Percentiles rank a stretch among this genome's conserved stretches.
Conservation (phyloP, 2,329 filamentous ascomycete genomes). For the Penicillium sp. region DNA sequence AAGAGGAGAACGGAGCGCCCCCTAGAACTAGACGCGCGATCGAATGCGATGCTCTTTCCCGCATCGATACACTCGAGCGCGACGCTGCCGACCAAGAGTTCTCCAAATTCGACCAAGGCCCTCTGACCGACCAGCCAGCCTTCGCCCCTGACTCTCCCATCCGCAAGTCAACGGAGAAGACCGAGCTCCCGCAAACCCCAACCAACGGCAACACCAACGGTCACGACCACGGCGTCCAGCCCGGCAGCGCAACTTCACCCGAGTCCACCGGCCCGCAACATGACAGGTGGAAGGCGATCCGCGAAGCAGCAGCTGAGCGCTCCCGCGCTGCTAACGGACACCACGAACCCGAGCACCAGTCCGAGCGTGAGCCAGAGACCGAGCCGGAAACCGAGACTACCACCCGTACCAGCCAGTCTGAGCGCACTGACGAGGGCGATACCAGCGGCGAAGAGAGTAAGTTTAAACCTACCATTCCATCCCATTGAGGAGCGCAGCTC, state of each 20-base stretch:
- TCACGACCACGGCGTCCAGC: slow-evolving; percentile 5
- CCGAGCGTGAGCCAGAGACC: slow-evolving; percentile 55
- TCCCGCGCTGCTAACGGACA: background rate
- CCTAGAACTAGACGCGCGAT: slow-evolving; percentile 51
- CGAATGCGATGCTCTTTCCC: slow-evolving; percentile 59
- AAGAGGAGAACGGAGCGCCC: slow-evolving; percentile 28
- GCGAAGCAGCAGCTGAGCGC: slow-evolving; percentile 77
- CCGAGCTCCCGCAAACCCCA: slow-evolving; percentile 16
- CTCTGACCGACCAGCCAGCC: slow-evolving; percentile 80
- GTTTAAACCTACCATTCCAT: slow-evolving; percentile 39
- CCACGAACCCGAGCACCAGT: background rate
- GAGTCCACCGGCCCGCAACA: slow-evolving; percentile 36
- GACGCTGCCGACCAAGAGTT: slow-evolving; percentile 53
- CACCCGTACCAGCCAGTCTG: slow-evolving; percentile 55
- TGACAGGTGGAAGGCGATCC: slow-evolving; percentile 94
- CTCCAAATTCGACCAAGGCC: slow-evolving; percentile 81
- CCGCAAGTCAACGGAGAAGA: slow-evolving; percentile 18
- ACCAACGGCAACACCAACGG: slow-evolving; percentile 16
- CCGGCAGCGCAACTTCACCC: slow-evolving; percentile 8
- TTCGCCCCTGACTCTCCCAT: slow-evolving; percentile 64
- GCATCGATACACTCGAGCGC: slow-evolving; percentile 56
- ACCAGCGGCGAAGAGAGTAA: slow-evolving; percentile 94
- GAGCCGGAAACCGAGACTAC: slow-evolving; percentile 63
- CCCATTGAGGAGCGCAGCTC: slow-evolving; percentile 25
- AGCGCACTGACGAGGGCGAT: slow-evolving; percentile 74